A percentile compares a stretch with the other conserved stretches of the same genome.
Conservation (phyloP, 1,139 yeast species). For the Pneumocystis jirovecii region DNA sequence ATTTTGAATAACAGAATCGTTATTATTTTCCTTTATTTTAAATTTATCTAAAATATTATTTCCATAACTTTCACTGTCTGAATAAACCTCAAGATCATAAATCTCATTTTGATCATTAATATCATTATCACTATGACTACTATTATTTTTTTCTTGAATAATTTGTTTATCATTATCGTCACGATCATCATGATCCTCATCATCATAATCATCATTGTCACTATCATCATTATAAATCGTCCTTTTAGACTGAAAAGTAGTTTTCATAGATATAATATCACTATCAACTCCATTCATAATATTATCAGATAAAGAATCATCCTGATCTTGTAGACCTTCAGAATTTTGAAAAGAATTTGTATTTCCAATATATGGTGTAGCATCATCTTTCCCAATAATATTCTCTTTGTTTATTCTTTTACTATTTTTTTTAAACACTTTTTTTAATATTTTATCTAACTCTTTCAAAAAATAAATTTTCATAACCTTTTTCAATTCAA, state of each 20-base stretch:
- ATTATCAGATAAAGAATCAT: conserved; percentile 16
- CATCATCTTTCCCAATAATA: conserved; percentile 23
- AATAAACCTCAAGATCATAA: conserved; percentile 30
- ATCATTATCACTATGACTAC: background rate
- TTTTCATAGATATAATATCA: background rate
- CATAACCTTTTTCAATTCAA: conserved; percentile 60
- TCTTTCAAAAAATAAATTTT: conserved; percentile 47
- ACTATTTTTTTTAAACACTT: conserved; percentile 21
- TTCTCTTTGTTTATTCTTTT: conserved; percentile 20
- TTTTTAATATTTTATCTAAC: conserved; percentile 40
- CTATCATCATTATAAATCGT: conserved; percentile 13
- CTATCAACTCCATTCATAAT: conserved; percentile 18
- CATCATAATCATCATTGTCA: conserved; percentile 32
- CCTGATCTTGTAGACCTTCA: conserved; percentile 16
- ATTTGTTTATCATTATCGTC: conserved; percentile 17
- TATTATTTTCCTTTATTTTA: conserved; percentile 13
- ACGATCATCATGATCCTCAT: conserved; percentile 28
- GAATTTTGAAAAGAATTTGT: conserved; percentile 38
- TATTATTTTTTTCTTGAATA: background rate
- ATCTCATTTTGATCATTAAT: conserved; percentile 31
- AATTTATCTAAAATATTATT: conserved; percentile 18
- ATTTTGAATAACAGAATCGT: conserved; percentile 12
- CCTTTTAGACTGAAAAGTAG: conserved; percentile 14
- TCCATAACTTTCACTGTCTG: conserved; percentile 25
- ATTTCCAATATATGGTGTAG: conserved; percentile 53